Conservation (phyloP, 768 basidiomycete genomes). For the Tylopilus plumbeoviolaceoides region DNA sequence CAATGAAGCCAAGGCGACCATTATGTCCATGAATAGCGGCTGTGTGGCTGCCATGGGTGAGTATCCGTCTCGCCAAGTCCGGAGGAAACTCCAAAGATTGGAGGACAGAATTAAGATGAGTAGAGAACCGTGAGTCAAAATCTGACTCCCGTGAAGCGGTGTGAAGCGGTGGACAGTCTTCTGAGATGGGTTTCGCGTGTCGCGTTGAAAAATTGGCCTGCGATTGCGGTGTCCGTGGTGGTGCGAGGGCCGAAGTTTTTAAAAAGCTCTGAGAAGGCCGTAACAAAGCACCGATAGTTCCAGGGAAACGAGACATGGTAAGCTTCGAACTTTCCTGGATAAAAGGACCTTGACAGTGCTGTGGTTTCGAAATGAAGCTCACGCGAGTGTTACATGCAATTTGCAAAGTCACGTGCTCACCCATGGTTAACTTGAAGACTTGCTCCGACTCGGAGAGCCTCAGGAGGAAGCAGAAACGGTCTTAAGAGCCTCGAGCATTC, state of each 20-base stretch:
- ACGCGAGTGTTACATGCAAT: constrained; percentile 4
- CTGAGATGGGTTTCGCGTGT: neutral
- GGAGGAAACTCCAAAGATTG: constrained; percentile 63
- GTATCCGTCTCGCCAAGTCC: constrained; percentile 65
- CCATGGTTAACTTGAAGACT: too few relatives aligned
- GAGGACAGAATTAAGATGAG: constrained; percentile 63
- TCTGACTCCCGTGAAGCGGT: constrained; percentile 1
- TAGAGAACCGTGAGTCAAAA: constrained; percentile 32
- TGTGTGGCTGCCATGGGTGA: constrained; percentile 77
- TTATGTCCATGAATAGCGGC: constrained; percentile 67
- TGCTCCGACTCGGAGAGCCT: too few relatives aligned
- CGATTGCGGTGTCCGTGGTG: constrained; percentile 11
- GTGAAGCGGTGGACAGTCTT: constrained; percentile 4
- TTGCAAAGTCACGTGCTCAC: constrained; percentile 19
- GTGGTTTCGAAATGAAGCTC: constrained; percentile 1
- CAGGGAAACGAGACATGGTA: constrained; percentile 22
- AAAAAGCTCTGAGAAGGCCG: constrained; percentile 6
- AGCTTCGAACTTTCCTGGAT: neutral
- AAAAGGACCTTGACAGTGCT: neutral
- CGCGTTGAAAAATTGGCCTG: constrained; percentile 14
- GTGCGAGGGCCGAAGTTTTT: constrained; percentile 12
- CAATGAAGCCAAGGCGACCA: constrained; percentile 66
- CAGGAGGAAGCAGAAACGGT: too few relatives aligned
- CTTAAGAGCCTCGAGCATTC: neutral
- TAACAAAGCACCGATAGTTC: constrained; percentile 11